A percentile compares a stretch with the other conserved stretches of the same genome.
Conservation (phyloP, 1,139 yeast genomes). For the Scheffersomyces lignicola region DNA sequence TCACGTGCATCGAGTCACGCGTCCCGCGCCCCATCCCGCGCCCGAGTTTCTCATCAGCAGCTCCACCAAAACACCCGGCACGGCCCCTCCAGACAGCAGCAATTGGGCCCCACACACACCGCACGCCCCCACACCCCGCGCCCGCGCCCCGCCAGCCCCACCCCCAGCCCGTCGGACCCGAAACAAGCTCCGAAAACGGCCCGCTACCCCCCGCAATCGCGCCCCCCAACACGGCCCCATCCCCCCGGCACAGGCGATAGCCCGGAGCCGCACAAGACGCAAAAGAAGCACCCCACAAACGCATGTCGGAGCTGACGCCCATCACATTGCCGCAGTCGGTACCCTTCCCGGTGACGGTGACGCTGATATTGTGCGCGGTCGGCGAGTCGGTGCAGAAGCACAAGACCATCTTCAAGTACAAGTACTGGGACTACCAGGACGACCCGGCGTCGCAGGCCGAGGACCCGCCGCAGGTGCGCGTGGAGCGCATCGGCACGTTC, state of each 20-base stretch:
- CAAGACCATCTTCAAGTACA: conserved; percentile 57
- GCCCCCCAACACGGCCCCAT: not conserved
- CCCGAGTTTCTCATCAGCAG: too few species aligned
- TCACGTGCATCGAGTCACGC: too few species aligned
- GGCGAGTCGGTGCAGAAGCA: conserved; percentile 55
- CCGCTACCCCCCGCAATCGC: not conserved
- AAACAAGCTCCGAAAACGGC: not conserved
- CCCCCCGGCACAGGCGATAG: not conserved
- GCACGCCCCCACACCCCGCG: too few species aligned
- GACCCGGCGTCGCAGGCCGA: conserved; percentile 52
- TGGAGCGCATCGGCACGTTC: conserved; percentile 66
- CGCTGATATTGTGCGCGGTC: conserved; percentile 44
- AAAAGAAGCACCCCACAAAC: not conserved
- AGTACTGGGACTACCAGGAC: conserved; percentile 68
- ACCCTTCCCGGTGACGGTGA: conserved; percentile 68
- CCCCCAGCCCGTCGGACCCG: not conserved
- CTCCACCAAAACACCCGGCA: too few species aligned
- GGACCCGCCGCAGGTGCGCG: conserved; percentile 46
- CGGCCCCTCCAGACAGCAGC: too few species aligned
- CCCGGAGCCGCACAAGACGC: conserved; percentile 1
- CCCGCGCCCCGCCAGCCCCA: too few species aligned
- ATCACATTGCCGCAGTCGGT: conserved; percentile 54
- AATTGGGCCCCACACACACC: too few species aligned
- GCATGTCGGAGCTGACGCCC: conserved; percentile 34
- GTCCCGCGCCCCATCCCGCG: too few species aligned